phyloP scores from a whole-genome alignment of 352 stramenopile species.

The Pythium inflatum region DNA sequence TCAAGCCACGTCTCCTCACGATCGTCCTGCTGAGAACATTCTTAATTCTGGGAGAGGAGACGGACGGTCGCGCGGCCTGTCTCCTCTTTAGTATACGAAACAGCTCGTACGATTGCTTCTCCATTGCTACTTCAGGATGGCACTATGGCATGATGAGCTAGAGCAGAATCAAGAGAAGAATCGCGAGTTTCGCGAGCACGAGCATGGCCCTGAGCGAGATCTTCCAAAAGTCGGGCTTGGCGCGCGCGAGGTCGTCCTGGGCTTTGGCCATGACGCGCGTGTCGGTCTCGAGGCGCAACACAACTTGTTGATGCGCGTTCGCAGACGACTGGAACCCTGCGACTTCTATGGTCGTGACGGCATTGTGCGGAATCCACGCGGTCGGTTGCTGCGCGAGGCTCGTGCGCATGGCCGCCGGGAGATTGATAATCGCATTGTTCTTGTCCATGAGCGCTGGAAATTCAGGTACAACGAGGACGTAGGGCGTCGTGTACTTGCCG shows the following conservation, averaged over 20 bases:
- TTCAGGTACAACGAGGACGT: not conserved
- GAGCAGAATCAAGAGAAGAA: too few species aligned
- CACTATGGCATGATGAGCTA: too few species aligned
- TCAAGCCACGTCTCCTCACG: too few species aligned
- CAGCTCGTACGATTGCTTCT: too few species aligned
- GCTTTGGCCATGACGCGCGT: not conserved
- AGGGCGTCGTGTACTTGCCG: constrained; percentile 19
- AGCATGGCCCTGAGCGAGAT: not conserved
- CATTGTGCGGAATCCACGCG: not conserved
- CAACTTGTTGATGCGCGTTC: not conserved
- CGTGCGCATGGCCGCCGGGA: not conserved
- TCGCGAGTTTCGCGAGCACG: not conserved
- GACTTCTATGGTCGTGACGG: not conserved
- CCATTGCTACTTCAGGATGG: too few species aligned
- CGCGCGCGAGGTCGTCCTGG: not conserved
- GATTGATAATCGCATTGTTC: not conserved
- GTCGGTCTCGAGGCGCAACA: not conserved
- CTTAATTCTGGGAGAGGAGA: too few species aligned
- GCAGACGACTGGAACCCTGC: not conserved
- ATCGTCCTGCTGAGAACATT: too few species aligned
- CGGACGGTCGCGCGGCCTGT: too few species aligned
- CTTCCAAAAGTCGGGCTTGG: not conserved
- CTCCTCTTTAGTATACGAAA: too few species aligned
- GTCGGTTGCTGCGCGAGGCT: not conserved
- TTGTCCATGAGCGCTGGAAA: constrained; percentile 5